Evolutionary conservation across 1,139 yeast species (phyloP).

Genomic region (Pichia sp.): DNA sequence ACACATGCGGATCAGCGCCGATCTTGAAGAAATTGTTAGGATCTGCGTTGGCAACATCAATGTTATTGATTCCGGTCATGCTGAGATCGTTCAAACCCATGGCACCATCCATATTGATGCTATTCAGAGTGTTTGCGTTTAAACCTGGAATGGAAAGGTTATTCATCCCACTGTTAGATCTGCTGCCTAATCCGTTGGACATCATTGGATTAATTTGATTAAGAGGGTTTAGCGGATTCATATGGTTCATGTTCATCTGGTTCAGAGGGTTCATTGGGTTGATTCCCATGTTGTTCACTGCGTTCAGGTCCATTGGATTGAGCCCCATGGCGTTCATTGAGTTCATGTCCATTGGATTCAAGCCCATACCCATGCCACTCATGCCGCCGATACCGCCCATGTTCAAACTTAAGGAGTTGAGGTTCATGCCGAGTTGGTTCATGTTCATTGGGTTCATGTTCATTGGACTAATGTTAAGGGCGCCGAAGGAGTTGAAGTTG

Average conservation of each 20-base stretch:
- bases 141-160: background rate
- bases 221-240: conserved; percentile 5
- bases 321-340: background rate
- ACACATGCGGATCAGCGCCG: background rate
- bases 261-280: conserved; percentile 1
- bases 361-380: background rate
- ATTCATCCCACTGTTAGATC: conserved; percentile 7
- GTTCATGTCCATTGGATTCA: background rate
- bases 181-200: background rate
- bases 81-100: background rate
- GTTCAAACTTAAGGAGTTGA: conserved; percentile 1
- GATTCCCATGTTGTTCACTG: background rate
- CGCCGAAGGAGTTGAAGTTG: background rate
- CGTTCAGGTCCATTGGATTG: conserved; percentile 1
- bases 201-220: background rate
- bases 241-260: conserved; percentile 1
- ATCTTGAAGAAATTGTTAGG: background rate
- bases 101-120: background rate
- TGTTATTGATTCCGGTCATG: background rate
- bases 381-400: background rate
- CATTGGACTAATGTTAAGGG: background rate
- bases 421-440: background rate
- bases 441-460: background rate
- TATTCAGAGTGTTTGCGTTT: background rate
- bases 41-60: background rate